These are phyloP conservation scores for Tolypocladium ovalisporum DNA, from an alignment of 2,329 filamentous ascomycete species.

Conservation along the genomic window DNA sequence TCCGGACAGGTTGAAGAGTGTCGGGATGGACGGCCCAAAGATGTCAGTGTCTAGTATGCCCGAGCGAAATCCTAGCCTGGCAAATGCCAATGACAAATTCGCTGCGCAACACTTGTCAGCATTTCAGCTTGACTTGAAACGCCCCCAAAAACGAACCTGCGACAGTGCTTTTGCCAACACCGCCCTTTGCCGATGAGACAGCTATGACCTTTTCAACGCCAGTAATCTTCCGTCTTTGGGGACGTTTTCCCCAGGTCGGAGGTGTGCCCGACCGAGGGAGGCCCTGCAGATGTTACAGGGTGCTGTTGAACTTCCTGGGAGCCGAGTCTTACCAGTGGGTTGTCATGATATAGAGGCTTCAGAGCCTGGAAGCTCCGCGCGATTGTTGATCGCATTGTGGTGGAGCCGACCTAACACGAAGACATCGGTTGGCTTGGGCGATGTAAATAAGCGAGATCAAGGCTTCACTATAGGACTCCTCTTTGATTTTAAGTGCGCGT, in stretches of 20 bases:
- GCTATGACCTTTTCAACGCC: conserved; percentile 87
- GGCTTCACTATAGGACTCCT: not conserved
- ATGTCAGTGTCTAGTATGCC: conserved; percentile 95
- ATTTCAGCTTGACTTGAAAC: not conserved
- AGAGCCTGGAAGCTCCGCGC: conserved; percentile 23
- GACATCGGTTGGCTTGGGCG: not conserved
- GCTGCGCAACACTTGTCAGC: conserved; percentile 24
- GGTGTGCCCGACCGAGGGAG: conserved; percentile 63
- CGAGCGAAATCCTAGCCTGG: conserved; percentile 66
- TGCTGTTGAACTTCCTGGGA: no score
- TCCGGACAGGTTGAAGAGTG: conserved; percentile 69
- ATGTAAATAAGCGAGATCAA: not conserved
- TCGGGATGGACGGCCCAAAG: conserved; percentile 91
- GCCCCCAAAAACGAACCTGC: conserved; percentile 46
- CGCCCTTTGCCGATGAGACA: conserved; percentile 94
- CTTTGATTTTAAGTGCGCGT: not conserved
- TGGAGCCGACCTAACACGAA: not conserved
- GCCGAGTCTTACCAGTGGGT: conserved; percentile 56
- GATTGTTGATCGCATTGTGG: conserved; percentile 25
- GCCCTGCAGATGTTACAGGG: conserved; percentile 42
- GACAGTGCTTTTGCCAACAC: conserved; percentile 95
- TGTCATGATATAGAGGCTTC: conserved; percentile 55
- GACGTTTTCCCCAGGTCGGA: conserved; percentile 56
- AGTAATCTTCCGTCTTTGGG: conserved; percentile 67
- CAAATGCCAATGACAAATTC: conserved; percentile 81